Evolutionary conservation across 768 basidiomycete species (phyloP), one percentile per base, ranked within the genome.

Genomic region (Serendipita vermifera): DNA sequence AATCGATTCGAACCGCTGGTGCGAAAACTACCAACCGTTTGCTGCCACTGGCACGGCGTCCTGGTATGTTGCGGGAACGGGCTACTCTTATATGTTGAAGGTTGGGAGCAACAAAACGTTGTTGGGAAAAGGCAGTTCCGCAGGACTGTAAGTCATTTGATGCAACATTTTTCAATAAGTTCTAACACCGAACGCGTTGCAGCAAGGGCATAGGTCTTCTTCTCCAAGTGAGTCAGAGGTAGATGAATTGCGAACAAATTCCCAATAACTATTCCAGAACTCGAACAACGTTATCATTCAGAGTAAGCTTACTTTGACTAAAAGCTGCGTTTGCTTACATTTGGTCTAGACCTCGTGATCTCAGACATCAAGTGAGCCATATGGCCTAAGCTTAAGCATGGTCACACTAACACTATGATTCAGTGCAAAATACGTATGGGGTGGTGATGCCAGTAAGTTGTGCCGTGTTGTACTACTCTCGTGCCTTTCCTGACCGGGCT

Each of bases 51-150:
- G 55, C 26, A 38, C 39, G 17, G 36, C 11, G 11, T 41, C 55
- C 17, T 39, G 36, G 26, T 38, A 56, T n/a, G 38, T 43, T 9
- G 26, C 36, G 1, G 46, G 46, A 29, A 51, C 46, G 5, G 46
- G 46, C 9, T 51, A 51, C 29, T 51, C 46, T 29, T 51, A 51
- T n/a, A 2, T 29, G n/a, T 29, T 51, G 22, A 51, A 51, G 46
- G 46, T 51, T 7, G 46, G 26, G 38, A 56, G 55, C 55, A 56
- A 56, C 2, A 56, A 56, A 26, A 56, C 55, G 15, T 31, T 56
- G n/a, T 26, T 56, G 17, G 55, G 55, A 13, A 56, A 56, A 40
- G 55, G 55, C 26, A 39, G 35, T 32, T 39, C 26, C 27, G 55
- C 55, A 5, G 55, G 55, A 39, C 38, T 56, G 55, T 56, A 17